These are phyloP conservation scores for Coemansia sp. DNA, from an alignment of 192 early-diverging fungal genomes.

Conservation along the genomic window DNA sequence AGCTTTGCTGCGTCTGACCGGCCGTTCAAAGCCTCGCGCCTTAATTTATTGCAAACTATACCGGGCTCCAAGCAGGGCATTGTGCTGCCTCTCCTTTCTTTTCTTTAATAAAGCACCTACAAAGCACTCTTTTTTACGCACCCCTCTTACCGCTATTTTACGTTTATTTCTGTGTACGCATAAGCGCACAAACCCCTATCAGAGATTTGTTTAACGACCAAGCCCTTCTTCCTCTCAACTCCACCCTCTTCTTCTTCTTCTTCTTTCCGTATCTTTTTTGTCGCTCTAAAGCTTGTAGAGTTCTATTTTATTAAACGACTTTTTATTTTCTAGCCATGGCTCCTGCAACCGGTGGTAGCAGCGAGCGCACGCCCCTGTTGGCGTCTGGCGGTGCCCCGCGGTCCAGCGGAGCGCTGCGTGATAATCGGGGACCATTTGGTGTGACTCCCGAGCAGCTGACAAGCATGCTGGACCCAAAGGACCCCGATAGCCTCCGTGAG, in stretches of 20 bases:
- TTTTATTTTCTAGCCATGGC: slow-evolving; percentile 1
- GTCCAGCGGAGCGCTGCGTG: neutral
- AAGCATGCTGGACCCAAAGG: slow-evolving; percentile 63
- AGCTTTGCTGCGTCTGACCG: too few species aligned
- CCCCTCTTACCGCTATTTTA: slow-evolving; percentile 1
- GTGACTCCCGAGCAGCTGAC: slow-evolving; percentile 54
- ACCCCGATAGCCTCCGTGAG: slow-evolving; percentile 53
- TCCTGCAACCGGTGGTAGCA: slow-evolving; percentile 26
- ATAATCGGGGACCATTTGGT: slow-evolving; percentile 36
- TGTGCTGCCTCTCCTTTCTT: slow-evolving; percentile 8
- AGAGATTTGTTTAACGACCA: neutral
- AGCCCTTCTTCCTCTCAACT: too few species aligned
- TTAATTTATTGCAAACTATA: neutral
- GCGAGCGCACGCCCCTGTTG: slow-evolving; percentile 49
- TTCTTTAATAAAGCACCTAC: neutral
- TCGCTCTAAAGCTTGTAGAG: neutral
- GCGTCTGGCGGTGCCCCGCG: slow-evolving; percentile 1
- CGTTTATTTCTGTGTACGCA: neutral
- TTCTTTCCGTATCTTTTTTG: neutral
- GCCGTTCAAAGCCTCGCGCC: too few species aligned
- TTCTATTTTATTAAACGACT: neutral
- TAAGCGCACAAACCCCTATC: neutral
- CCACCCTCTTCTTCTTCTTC: neutral
- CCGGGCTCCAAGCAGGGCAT: neutral
- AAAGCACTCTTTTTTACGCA: neutral